A percentile compares a stretch with the other conserved stretches of the same genome.
phyloP scores from a whole-genome alignment of 331 rosid genomes.

The Quercus tomentella region DNA sequence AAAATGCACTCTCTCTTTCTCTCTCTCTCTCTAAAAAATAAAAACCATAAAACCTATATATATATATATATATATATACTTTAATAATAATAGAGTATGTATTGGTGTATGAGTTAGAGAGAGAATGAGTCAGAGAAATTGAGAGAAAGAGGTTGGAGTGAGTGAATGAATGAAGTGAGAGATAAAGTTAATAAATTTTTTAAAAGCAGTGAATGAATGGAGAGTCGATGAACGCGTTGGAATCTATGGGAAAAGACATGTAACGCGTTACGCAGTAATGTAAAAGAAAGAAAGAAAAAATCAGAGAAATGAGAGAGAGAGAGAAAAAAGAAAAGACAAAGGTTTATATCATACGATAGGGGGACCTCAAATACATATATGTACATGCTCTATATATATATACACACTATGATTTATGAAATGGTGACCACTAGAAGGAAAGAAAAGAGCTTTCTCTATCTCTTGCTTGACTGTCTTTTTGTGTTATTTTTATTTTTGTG shows the following conservation, averaged over 20 bases:
- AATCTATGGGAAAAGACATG: constrained; percentile 6
- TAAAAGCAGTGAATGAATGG: not conserved
- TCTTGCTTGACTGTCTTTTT: not conserved
- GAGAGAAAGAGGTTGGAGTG: not conserved
- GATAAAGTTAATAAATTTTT: not conserved
- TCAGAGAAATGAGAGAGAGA: not conserved
- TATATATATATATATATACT: too few relatives aligned
- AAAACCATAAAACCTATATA: too few relatives aligned
- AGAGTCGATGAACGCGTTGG: constrained; percentile 1
- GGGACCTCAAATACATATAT: not conserved
- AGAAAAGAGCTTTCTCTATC: not conserved
- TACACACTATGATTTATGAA: too few relatives aligned
- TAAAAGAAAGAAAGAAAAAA: too few relatives aligned
- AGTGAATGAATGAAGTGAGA: not conserved
- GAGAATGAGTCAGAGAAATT: not conserved
- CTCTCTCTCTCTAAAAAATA: too few relatives aligned
- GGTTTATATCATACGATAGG: not conserved
- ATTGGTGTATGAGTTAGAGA: too few relatives aligned
- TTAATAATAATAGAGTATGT: not conserved
- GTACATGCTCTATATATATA: too few relatives aligned
- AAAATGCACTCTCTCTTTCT: not conserved
- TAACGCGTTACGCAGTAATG: not conserved
- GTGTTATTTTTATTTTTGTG: too few relatives aligned
- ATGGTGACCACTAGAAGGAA: not conserved
- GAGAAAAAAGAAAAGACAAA: not conserved